Base-by-base conservation (phyloP, 148 eudicot genomes). In the Amaranthus cruentus region DNA sequence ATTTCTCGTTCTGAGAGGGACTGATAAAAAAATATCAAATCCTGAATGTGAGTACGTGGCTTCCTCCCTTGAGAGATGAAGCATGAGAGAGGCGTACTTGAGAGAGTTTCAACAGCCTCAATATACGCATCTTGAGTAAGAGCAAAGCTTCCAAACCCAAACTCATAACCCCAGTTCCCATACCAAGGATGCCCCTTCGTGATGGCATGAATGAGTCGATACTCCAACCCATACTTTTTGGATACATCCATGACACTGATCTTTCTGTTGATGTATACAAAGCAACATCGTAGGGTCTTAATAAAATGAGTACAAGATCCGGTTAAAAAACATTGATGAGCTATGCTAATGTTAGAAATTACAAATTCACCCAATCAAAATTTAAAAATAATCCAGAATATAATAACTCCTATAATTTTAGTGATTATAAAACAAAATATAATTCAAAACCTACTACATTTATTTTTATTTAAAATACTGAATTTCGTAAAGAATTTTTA, bases 181-280 rank as follows among this genome's bases (percentile, higher is more conserved):
- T 92, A 92, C 97, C 97, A 92, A 44, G 97, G 87, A 69, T 79
- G 83, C 66, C 93, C 97, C 63, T 85, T 88, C 59, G 78, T 78
- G 62, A 87, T 68, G 44, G 96, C 90, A 84, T 90, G 86, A 67
- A 92, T 93, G 62, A 92, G 84, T 9, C 97, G 86, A 76, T 88
- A 88, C 64, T 92, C 96, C 80, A 92, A 54, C 57, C 97, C 97
- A 61, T 82, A 85, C 85, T 92, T 92, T 79, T 88, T 92, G n/a
- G 97, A 92, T 12, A 92, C 97, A 83, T 92, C 97, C 93, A 88
- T 88, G 78, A 92, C 91, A 81, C 96, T 92, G 85, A 92, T 79
- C 73, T 88, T 90, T 80, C 97, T 92, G 96, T 68, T 84, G 76
- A 80, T 62, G 55, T 54, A n/a, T 54, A 55, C 8, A 52, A 75